A percentile compares a stretch with the other conserved stretches of the same genome.
These are phyloP conservation scores for Lodderomyces orthopsilosis DNA, from an alignment of 1,139 yeast species.

Conservation along the genomic window DNA sequence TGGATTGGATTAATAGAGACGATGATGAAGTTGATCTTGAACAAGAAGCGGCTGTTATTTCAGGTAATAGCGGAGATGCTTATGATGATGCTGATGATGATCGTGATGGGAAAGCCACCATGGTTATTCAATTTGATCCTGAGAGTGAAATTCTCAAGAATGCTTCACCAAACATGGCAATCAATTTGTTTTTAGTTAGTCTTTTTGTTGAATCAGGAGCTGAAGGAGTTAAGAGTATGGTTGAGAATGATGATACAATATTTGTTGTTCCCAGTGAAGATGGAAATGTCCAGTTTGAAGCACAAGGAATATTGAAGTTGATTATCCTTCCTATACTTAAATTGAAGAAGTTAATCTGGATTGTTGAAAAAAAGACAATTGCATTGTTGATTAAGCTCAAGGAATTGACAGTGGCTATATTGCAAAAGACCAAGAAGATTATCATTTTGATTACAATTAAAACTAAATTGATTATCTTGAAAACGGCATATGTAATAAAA, in stretches of 20 bases:
- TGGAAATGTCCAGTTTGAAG: constrained; percentile 1
- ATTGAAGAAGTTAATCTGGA: constrained; percentile 2
- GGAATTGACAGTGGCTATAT: neutral
- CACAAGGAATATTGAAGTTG: constrained; percentile 2
- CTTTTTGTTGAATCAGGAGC: constrained; percentile 2
- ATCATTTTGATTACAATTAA: neutral
- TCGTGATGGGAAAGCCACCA: neutral
- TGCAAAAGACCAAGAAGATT: neutral
- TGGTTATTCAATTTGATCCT: constrained; percentile 1
- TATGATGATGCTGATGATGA: neutral
- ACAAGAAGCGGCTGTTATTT: neutral
- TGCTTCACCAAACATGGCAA: neutral
- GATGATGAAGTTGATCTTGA: neutral
- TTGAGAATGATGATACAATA: neutral
- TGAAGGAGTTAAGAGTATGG: neutral
- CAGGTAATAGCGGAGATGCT: neutral
- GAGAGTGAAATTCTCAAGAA: neutral
- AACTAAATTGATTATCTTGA: neutral
- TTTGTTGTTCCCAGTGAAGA: constrained; percentile 1
- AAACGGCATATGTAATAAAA: neutral
- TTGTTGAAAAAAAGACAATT: neutral
- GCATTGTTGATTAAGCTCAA: neutral
- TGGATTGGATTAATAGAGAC: neutral
- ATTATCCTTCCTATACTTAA: neutral
- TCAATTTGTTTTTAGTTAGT: constrained; percentile 3